Evolutionary conservation across 2,329 filamentous ascomycete species (phyloP).

Genomic region (Volutella citrinella): DNA sequence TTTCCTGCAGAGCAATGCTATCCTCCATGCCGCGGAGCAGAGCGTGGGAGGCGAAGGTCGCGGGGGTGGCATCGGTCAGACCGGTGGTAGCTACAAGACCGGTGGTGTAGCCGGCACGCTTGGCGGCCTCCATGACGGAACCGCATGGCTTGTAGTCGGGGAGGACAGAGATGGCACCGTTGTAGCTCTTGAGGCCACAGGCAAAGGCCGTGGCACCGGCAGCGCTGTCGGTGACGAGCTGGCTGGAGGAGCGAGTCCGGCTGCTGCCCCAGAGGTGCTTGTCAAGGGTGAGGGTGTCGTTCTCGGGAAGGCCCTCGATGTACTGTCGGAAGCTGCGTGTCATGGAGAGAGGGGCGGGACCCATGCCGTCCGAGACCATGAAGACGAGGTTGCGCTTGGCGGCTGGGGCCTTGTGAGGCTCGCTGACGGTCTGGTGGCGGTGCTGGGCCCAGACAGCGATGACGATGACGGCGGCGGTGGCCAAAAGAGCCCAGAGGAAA

Average conservation of each 20-base stretch:
- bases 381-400: constrained; percentile 93
- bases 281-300: constrained; percentile 78
- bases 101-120: constrained; percentile 86
- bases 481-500: constrained; percentile 79
- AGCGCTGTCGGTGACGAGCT: constrained; percentile 89
- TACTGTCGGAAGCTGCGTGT: constrained; percentile 85
- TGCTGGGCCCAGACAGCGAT: constrained; percentile 78
- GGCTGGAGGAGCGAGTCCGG: constrained; percentile 79
- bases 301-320: constrained; percentile 66
- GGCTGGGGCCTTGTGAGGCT: constrained; percentile 33
- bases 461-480: constrained; percentile 74
- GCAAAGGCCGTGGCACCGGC: constrained; percentile 97
- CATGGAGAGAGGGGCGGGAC: constrained; percentile 82
- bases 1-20: constrained; percentile 86
- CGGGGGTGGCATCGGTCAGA: constrained; percentile 93
- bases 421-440: constrained; percentile 47
- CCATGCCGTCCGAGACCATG: constrained; percentile 99
- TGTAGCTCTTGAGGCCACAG: constrained; percentile 92
- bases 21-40: constrained; percentile 78
- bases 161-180: constrained; percentile 88
- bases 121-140: constrained; percentile 89
- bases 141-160: constrained; percentile 86
- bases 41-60: constrained; percentile 90
- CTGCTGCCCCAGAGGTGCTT: constrained; percentile 87
- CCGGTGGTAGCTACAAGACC: constrained; percentile 93